Base-by-base conservation (phyloP, 202 grass and related monocot species). In the Zoysia matrella region DNA sequence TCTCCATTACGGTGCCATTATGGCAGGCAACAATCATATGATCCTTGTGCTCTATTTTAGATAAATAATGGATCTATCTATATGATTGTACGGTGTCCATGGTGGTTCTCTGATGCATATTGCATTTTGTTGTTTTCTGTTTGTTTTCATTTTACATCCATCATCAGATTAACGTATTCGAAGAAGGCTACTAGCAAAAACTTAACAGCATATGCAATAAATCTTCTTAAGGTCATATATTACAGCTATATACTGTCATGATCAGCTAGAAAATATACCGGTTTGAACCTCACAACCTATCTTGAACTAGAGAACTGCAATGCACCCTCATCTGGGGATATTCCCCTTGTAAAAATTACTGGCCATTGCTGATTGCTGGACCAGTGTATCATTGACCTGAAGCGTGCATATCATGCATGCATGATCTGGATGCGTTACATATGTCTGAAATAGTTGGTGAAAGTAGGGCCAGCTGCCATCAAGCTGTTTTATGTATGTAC, bases 401-500 rank as follows among this genome's bases (percentile, higher is more conserved):
- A 47, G 40, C 14, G 14, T 78, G 40, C 43, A 64, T 36, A 64
- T 80, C 13, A 8, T 75, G 22, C 13, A 8, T 75, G 22, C 68
- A 74, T 75, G 74, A 69, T 80, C 4, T 74, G 52, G 62, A 51
- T 69, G 46, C 63, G 53, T 71, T 11, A 70, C 67, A 72, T 53
- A 45, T 47, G n/a, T 50, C 46, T 73, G 40, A 85, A 51, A 68
- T 61, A 61, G 82, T 85, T 82, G 78, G 78, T 82, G 77, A 68
- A 53, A 68, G 61, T 66, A 82, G 78, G 82, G 6, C 72, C 72
- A 30, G 67, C 60, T 73, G 47, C 60, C 74, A 81, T 72, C 60
- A 73, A 36, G 10, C 52, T 76, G 45, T 72, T 58, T 51, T 73
- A 46, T 83, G 46, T 65, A 13, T 47, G 45, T 47, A 67, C 47